Evolutionary conservation across 1,139 yeast species (phyloP).

Genomic region (Wickerhamomyces sp.): DNA sequence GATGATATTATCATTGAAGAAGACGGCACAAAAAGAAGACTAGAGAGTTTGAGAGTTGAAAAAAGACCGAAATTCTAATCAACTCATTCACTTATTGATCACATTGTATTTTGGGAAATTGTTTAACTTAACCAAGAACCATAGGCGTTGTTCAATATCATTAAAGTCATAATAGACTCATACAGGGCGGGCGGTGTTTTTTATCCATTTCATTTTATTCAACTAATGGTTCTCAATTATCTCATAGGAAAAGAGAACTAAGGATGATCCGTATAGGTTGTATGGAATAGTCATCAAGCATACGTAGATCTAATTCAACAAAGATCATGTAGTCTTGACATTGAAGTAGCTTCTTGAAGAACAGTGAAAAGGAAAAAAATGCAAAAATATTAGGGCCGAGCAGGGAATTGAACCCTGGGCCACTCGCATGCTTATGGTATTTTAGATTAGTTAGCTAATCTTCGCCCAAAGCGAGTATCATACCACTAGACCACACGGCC

Average conservation of each 20-base stretch:
- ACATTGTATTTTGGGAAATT: neutral
- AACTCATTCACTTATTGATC: neutral
- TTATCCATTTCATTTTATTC: too few relatives aligned
- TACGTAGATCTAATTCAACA: too few relatives aligned
- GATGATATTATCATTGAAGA: conserved; percentile 5
- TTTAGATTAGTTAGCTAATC: neutral
- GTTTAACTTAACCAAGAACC: too few relatives aligned
- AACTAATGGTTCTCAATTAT: too few relatives aligned
- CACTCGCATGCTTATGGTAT: conserved; percentile 21
- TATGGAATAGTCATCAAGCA: too few relatives aligned
- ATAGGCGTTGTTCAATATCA: too few relatives aligned
- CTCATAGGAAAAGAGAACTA: too few relatives aligned
- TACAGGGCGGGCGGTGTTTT: too few relatives aligned
- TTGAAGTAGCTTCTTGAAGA: neutral
- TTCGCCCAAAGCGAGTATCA: neutral
- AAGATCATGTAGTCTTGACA: too few relatives aligned
- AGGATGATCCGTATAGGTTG: too few relatives aligned
- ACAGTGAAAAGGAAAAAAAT: neutral
- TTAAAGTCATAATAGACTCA: too few relatives aligned
- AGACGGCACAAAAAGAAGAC: conserved; percentile 4
- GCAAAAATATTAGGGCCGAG: conserved; percentile 19
- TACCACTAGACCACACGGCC: neutral
- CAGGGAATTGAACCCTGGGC: conserved; percentile 28
- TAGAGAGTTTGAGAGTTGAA: conserved; percentile 3
- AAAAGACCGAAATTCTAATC: conserved; percentile 8